Percentiles rank a stretch among this genome's conserved stretches.
Conservation (phyloP, 805 yeast genomes). For the Candida michaelii region DNA sequence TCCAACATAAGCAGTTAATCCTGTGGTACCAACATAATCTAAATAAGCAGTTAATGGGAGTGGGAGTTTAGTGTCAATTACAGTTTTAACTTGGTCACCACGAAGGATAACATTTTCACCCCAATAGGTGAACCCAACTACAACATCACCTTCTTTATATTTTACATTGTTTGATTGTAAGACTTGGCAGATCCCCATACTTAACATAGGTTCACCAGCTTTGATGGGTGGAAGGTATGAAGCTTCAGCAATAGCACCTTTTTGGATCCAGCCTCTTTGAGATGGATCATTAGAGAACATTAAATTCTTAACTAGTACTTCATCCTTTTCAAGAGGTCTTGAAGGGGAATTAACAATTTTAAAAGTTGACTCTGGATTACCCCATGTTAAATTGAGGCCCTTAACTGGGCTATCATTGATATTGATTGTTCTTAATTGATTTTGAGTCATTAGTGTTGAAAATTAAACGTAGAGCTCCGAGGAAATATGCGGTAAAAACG, state of each 20-base stretch:
- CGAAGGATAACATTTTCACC: constrained; percentile 21
- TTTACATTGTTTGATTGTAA: constrained; percentile 23
- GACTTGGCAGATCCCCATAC: constrained; percentile 25
- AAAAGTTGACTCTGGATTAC: constrained; percentile 30
- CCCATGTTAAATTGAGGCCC: constrained; percentile 19
- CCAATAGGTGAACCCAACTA: constrained; percentile 23
- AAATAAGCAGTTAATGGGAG: constrained; percentile 26
- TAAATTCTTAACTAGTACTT: constrained; percentile 26
- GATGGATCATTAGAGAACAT: constrained; percentile 37
- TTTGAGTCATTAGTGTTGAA: too few species aligned
- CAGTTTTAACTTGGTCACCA: constrained; percentile 17
- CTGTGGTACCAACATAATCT: constrained; percentile 28
- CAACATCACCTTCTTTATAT: constrained; percentile 26
- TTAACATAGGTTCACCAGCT: constrained; percentile 22
- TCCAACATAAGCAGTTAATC: constrained; percentile 32
- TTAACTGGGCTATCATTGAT: constrained; percentile 24
- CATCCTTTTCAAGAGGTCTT: constrained; percentile 21
- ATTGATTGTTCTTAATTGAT: constrained; percentile 6
- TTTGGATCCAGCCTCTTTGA: constrained; percentile 38
- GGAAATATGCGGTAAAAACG: too few species aligned
- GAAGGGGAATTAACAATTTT: constrained; percentile 19
- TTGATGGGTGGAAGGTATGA: constrained; percentile 23
- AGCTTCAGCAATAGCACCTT: constrained; percentile 22
- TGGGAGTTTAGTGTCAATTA: constrained; percentile 14
- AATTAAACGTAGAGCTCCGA: too few species aligned